Base-by-base conservation (phyloP, 2,329 filamentous ascomycete genomes). In the Didymosphaeria variabile region DNA sequence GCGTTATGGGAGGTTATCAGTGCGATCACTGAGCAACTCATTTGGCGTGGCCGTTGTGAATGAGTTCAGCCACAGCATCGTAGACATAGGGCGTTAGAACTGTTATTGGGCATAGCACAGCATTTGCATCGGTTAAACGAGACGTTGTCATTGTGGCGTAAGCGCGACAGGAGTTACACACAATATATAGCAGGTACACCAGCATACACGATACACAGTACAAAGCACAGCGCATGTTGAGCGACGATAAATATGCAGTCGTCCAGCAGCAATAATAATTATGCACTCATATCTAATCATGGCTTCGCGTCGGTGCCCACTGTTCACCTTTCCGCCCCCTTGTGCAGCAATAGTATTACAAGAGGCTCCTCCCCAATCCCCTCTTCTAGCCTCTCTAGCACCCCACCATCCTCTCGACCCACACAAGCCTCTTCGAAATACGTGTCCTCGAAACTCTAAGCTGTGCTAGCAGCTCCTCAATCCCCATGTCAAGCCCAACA, bases 291-390 rank as follows among this genome's bases (percentile, higher is more conserved):
- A 26, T 38, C 32, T 5, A 5, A 23, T 52, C 49, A 40, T 50
- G 19, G n/a, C 38, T n/a, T 4, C 15, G 36, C 36, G 36, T 17
- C 38, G 17, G 17, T n/a, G 17, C 38, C 7, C 26, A 6, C 26
- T 40, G 17, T 7, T 15, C 38, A n/a, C 3, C 15, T 19, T n/a
- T 19, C 7, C 45, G 23, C 45, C 7, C 13, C 19, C 2, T 31
- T 21, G 4, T 7, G 12, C 26, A 38, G 34, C 52, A 55, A 26
- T 55, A 55, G 17, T 55, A 55, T 55, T 55, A 55, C 52, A 55
- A 44, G 44, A 44, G 19, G 15, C 10, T 10, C 13, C 13, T n/a
- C 2, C 13, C 15, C 12, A 3, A 15, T 29, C 29, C 19, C 6
- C 12, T 19, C 31, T 7, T 29, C 26, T 5, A 29, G 26, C 2